These are phyloP conservation scores for Phytophthora cajani DNA, from an alignment of 352 stramenopile genomes.

Conservation along the genomic window DNA sequence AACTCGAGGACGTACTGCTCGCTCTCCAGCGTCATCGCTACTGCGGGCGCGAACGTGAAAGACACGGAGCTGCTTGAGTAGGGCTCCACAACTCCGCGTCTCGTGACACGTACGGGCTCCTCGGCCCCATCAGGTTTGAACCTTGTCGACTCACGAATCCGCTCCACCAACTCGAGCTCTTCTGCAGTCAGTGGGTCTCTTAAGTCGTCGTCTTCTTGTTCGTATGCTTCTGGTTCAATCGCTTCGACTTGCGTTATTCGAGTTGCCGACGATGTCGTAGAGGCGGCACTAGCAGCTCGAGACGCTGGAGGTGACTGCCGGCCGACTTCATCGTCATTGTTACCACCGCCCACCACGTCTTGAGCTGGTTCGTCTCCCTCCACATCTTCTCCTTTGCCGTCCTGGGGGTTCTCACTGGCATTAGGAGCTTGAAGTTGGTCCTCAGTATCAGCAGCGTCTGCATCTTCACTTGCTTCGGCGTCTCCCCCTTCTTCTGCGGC, in stretches of 20 bases:
- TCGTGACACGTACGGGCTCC: conserved; percentile 48
- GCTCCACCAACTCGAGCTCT: conserved; percentile 43
- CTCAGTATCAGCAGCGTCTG: neutral
- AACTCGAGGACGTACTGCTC: conserved; percentile 53
- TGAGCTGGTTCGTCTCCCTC: neutral
- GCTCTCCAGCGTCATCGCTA: conserved; percentile 43
- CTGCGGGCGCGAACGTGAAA: conserved; percentile 69
- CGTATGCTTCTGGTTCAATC: neutral
- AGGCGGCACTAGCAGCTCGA: conserved; percentile 7
- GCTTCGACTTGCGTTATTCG: neutral
- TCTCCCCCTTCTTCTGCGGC: neutral
- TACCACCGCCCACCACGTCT: neutral
- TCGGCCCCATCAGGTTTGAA: conserved; percentile 54
- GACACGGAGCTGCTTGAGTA: conserved; percentile 55
- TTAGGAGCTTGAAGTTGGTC: neutral
- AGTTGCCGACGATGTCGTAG: conserved; percentile 4
- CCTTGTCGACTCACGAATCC: conserved; percentile 34
- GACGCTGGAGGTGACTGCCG: neutral
- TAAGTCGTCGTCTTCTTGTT: neutral
- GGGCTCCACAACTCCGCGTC: conserved; percentile 47
- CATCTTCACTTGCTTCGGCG: neutral
- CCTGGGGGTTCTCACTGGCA: conserved; percentile 15
- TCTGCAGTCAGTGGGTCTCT: conserved; percentile 32
- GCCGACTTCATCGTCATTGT: neutral
- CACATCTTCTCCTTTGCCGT: conserved; percentile 1